phyloP scores from a whole-genome alignment of 306 rosid species.

The Arachis stenosperma region DNA sequence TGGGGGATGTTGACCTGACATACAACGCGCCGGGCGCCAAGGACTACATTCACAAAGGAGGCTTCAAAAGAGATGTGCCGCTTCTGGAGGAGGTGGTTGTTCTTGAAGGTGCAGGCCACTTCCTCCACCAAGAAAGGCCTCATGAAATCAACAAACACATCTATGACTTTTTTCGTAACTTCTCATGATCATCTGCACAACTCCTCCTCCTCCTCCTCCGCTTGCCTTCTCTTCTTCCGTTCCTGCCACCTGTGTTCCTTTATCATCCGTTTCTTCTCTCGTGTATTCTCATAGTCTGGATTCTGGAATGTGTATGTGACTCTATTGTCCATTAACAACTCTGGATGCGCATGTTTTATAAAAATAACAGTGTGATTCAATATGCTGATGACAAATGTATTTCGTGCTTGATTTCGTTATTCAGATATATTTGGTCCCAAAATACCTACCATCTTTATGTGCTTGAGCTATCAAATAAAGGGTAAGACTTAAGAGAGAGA shows the following conservation, averaged over 20 bases:
- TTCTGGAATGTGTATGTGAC: not conserved
- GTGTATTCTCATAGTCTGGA: not conserved
- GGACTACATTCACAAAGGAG: conserved; percentile 83
- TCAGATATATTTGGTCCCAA: not conserved
- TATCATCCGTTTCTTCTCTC: not conserved
- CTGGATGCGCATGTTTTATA: not conserved
- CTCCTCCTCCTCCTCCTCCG: not conserved
- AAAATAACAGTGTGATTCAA: not conserved
- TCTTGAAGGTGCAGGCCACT: conserved; percentile 79
- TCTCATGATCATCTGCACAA: conserved; percentile 6
- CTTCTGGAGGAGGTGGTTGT: conserved; percentile 68
- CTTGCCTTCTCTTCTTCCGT: not conserved
- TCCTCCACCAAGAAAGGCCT: conserved; percentile 65
- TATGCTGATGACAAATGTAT: not conserved
- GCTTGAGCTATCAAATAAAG: too few relatives aligned
- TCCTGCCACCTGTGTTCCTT: conserved; percentile 7
- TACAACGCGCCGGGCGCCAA: conserved; percentile 56
- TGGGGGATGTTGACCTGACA: conserved; percentile 75
- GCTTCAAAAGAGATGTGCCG: conserved; percentile 68
- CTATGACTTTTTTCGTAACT: conserved; percentile 58
- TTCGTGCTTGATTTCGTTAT: not conserved
- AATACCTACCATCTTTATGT: not conserved
- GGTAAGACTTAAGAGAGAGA: too few relatives aligned
- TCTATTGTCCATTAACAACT: not conserved
- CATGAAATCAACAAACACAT: conserved; percentile 68